These are phyloP conservation scores for Aspergillus thermomutatus DNA, from an alignment of 2,329 filamentous ascomycete species.

Conservation along the genomic window DNA sequence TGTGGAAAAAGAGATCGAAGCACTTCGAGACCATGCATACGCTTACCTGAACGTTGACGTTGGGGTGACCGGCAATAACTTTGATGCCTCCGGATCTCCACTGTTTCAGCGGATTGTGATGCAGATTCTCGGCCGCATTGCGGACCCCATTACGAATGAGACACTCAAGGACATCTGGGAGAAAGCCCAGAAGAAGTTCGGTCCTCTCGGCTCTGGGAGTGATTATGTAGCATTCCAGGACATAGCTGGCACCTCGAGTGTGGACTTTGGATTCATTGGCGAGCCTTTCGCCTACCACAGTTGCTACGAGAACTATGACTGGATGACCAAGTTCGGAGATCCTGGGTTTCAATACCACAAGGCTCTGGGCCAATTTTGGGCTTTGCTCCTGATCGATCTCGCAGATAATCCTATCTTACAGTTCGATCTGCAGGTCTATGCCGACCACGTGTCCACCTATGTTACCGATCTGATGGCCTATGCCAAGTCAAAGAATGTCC, in stretches of 20 bases:
- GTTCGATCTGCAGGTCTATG: constrained; percentile 75
- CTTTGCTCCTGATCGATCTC: constrained; percentile 79
- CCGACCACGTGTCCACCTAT: constrained; percentile 61
- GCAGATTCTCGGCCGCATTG: constrained; percentile 69
- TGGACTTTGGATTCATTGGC: constrained; percentile 78
- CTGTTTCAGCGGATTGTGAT: constrained; percentile 70
- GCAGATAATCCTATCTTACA: constrained; percentile 77
- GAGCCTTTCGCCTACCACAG: constrained; percentile 69
- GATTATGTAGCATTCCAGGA: constrained; percentile 91
- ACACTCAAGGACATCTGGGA: constrained; percentile 77
- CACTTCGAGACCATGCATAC: constrained; percentile 68
- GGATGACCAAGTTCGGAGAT: constrained; percentile 77
- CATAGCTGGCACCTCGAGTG: constrained; percentile 80
- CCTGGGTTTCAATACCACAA: constrained; percentile 79
- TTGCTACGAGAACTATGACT: constrained; percentile 86
- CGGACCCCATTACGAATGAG: constrained; percentile 67
- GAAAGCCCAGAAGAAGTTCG: constrained; percentile 55
- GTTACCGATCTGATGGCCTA: constrained; percentile 65
- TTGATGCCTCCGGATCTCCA: constrained; percentile 77
- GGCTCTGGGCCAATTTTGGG: constrained; percentile 73
- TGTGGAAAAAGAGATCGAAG: constrained; percentile 78
- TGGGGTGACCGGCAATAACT: constrained; percentile 70
- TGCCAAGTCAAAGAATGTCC: constrained; percentile 53
- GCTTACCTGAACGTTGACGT: constrained; percentile 91
- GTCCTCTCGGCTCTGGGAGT: constrained; percentile 68